Conservation (phyloP, 257 asterid genomes). For the Capsicum rhomboideum region DNA sequence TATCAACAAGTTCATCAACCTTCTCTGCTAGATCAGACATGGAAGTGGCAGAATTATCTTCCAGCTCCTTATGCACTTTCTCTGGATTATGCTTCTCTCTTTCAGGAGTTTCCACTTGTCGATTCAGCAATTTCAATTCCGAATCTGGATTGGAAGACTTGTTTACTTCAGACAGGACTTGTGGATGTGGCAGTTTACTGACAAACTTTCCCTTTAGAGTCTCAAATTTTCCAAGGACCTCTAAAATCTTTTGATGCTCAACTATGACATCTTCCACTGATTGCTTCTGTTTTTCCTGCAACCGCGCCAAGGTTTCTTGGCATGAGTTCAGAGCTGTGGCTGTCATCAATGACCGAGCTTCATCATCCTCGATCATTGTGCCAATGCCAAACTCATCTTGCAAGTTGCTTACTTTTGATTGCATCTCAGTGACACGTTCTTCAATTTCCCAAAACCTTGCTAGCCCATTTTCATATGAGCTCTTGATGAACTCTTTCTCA, state of each 20-base stretch:
- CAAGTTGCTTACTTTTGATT: constrained; percentile 27
- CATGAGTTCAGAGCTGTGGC: constrained; percentile 37
- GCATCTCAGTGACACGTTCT: constrained; percentile 27
- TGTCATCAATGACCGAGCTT: constrained; percentile 36
- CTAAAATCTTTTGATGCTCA: constrained; percentile 24
- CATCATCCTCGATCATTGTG: constrained; percentile 36
- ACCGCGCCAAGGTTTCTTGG: constrained; percentile 22
- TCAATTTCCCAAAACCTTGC: constrained; percentile 37
- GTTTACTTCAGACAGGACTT: constrained; percentile 4
- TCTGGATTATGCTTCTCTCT: constrained; percentile 6
- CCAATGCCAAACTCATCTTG: constrained; percentile 46
- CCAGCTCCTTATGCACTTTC: constrained; percentile 13
- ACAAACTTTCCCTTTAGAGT: constrained; percentile 18
- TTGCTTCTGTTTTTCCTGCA: constrained; percentile 22
- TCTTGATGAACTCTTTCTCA: constrained; percentile 33
- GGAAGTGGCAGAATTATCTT: constrained; percentile 8
- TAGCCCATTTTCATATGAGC: constrained; percentile 27
- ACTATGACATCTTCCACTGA: constrained; percentile 15
- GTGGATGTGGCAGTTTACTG: neutral
- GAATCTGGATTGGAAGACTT: neutral
- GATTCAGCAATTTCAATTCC: constrained; percentile 3
- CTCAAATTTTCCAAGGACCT: constrained; percentile 18
- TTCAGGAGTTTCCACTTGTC: constrained; percentile 7
- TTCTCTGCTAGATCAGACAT: constrained; percentile 32
- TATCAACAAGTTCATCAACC: constrained; percentile 36